A percentile compares a stretch with the other conserved stretches of the same genome.
phyloP scores from a whole-genome alignment of 139 green algal genomes.

The Picochlorum sp. region DNA sequence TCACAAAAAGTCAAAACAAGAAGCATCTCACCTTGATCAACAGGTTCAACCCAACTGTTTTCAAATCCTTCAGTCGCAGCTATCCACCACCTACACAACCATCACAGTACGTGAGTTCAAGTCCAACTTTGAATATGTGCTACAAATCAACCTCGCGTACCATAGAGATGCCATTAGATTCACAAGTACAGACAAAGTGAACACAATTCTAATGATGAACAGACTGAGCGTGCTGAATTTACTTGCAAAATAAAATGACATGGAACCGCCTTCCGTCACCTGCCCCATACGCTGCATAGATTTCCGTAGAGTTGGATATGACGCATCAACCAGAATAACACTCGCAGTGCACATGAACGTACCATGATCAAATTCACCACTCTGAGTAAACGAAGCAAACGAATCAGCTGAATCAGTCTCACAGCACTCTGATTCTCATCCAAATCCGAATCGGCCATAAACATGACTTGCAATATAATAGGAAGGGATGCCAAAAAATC shows the following conservation, averaged over 20 bases:
- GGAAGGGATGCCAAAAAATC: conserved; percentile 15
- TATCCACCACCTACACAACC: conserved; percentile 9
- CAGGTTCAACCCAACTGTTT: conserved; percentile 14
- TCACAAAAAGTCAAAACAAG: too few species aligned
- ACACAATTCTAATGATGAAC: conserved; percentile 2
- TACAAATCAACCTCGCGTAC: background rate
- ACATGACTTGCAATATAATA: conserved; percentile 3
- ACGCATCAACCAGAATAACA: too few species aligned
- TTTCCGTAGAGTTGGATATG: background rate
- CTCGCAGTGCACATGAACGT: background rate
- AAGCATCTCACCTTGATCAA: background rate
- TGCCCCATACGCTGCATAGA: background rate
- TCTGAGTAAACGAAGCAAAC: conserved; percentile 19
- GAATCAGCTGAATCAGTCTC: conserved; percentile 1
- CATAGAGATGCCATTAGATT: conserved; percentile 21
- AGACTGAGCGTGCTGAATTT: conserved; percentile 1
- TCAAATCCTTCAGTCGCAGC: conserved; percentile 11
- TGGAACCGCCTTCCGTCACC: background rate
- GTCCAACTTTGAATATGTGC: too few species aligned
- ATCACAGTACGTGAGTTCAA: too few species aligned
- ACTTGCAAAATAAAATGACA: background rate
- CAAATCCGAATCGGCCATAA: background rate
- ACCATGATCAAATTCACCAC: conserved; percentile 9
- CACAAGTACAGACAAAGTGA: conserved; percentile 17
- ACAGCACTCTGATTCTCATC: conserved; percentile 1